A percentile compares a stretch with the other conserved stretches of the same genome.
phyloP scores from a whole-genome alignment of 2,329 filamentous ascomycete genomes.

The Alternaria postmessia region DNA sequence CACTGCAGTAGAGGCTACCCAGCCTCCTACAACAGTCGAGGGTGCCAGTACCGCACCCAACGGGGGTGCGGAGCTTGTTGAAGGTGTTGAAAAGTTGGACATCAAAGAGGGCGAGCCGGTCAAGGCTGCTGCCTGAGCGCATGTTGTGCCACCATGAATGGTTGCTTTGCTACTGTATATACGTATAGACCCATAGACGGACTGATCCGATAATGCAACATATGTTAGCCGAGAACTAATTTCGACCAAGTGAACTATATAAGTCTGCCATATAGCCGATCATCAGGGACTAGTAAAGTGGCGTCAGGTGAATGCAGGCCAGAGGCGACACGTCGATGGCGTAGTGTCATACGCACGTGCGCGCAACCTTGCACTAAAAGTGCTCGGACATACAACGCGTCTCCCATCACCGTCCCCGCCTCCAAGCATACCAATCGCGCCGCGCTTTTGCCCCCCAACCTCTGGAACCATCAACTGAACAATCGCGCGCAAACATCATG shows the following conservation, averaged over 20 bases:
- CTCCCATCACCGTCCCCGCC: constrained; percentile 29
- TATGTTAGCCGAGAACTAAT: background rate
- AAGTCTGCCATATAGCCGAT: background rate
- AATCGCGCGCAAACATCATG: constrained; percentile 40
- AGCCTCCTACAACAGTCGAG: constrained; percentile 1
- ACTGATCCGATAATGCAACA: background rate
- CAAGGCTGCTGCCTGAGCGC: constrained; percentile 20
- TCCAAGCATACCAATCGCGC: constrained; percentile 27
- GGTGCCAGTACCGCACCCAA: constrained; percentile 1
- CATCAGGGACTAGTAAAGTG: background rate
- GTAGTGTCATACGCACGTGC: constrained; percentile 20
- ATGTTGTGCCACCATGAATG: background rate
- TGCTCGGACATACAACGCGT: constrained; percentile 25
- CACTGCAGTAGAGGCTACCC: constrained; percentile 2
- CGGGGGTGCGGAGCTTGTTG: constrained; percentile 21
- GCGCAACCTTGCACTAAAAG: constrained; percentile 24
- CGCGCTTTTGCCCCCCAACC: constrained; percentile 14
- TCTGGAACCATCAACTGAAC: constrained; percentile 4
- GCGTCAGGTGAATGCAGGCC: background rate
- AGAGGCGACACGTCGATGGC: constrained; percentile 3
- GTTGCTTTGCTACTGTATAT: background rate
- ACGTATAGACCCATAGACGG: background rate
- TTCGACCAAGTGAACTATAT: background rate
- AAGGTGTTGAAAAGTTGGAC: constrained; percentile 34
- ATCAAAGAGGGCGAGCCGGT: constrained; percentile 33